Conservation (phyloP, 2,329 filamentous ascomycete species). For the Ceratocystis diversiconidia region DNA sequence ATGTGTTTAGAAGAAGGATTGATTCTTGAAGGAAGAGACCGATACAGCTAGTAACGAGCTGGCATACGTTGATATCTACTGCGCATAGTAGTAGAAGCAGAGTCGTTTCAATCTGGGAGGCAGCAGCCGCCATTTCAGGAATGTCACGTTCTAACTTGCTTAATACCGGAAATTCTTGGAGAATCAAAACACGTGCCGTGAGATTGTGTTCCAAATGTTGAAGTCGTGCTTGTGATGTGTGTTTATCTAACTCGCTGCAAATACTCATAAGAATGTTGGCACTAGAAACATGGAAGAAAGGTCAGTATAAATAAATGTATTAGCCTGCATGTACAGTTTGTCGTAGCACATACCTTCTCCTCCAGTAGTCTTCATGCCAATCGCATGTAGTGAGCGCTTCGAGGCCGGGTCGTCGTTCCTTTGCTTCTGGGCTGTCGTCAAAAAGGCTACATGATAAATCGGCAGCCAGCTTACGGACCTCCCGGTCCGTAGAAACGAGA, state of each 20-base stretch:
- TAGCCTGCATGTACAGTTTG: too few species aligned
- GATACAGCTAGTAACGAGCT: slow-evolving; percentile 48
- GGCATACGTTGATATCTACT: slow-evolving; percentile 49
- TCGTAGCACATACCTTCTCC: slow-evolving; percentile 31
- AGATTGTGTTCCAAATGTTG: slow-evolving; percentile 35
- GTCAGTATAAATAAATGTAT: too few species aligned
- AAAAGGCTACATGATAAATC: slow-evolving; percentile 37
- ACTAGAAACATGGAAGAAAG: not conserved
- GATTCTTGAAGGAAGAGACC: slow-evolving; percentile 48
- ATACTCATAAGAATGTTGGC: slow-evolving; percentile 13
- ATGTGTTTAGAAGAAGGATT: slow-evolving; percentile 37
- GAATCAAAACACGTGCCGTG: slow-evolving; percentile 38
- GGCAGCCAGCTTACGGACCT: slow-evolving; percentile 35
- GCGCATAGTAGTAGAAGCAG: slow-evolving; percentile 52
- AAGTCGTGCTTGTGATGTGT: slow-evolving; percentile 14
- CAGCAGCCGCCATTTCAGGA: slow-evolving; percentile 38
- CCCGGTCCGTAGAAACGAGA: slow-evolving; percentile 37
- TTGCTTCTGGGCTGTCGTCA: slow-evolving; percentile 24
- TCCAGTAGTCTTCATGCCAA: slow-evolving; percentile 37
- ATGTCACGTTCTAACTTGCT: slow-evolving; percentile 40
- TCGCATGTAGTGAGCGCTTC: slow-evolving; percentile 27
- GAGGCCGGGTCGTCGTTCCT: slow-evolving; percentile 27
- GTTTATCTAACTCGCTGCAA: slow-evolving; percentile 15
- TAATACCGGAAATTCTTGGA: slow-evolving; percentile 25
- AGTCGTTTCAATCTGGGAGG: slow-evolving; percentile 45